Base-by-base conservation (phyloP, 225 moss, liverwort and hornwort genomes). In the Physcomitrellopsis africana region DNA sequence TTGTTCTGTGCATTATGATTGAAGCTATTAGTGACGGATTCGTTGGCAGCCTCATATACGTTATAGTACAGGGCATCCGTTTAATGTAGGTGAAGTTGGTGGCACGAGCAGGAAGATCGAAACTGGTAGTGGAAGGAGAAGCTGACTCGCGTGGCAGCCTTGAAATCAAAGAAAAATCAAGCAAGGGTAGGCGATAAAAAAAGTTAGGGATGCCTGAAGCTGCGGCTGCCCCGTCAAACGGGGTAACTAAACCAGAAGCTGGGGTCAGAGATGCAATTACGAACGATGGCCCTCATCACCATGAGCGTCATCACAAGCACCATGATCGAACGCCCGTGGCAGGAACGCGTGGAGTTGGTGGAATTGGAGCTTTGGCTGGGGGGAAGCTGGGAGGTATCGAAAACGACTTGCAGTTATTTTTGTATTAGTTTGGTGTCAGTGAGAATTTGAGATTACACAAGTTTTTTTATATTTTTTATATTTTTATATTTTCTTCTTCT, bases 271-370 rank as follows among this genome's bases (percentile, higher is more conserved):
- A 16, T 12, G 42, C 51, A 7, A 13, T 42, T 17, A 54, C 13
- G 11, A 10, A 27, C 3, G 62, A 56, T 51, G 80, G 74, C 46
- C 68, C 24, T 12, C 62, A 41, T 3, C 48, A 22, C 37, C 71
- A 55, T 48, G 56, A 3, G 9, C 70, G 54, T 43, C 13, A 1
- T 5, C 76, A 72, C 42, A 57, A 42, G 74, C 83, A 81, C 57
- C 52, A 74, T 1, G 7, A 60, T 14, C 80, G 63, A 64, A 86
- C 72, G 15, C 78, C 83, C 9, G 78, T 83, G 63, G 86, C 32
- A 10, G 83, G 81, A 53, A 77, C 78, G 80, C 78, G 44, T 23
- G 75, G 81, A 20, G 5, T 65, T 68, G 85, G 85, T n/a, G 79
- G 54, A 3, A 11, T 85, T 46, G 68, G 49, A 37, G 68, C 55